Evolutionary conservation across 805 yeast genomes (phyloP).

Genomic region (Teunomyces pallodes): DNA sequence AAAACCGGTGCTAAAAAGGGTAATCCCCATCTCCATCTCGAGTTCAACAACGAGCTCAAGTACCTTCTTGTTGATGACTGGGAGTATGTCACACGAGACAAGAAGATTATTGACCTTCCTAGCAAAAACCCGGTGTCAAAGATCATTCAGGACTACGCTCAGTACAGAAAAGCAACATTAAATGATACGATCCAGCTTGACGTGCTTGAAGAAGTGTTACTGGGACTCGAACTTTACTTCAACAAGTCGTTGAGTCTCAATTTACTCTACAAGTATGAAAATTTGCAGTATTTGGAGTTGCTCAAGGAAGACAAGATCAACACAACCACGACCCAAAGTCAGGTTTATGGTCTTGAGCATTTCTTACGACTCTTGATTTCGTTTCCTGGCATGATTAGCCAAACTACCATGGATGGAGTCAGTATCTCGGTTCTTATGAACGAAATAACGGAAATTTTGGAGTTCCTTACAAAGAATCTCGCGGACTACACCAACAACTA

Average conservation of each 20-base stretch:
- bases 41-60: constrained; percentile 66
- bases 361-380: constrained; percentile 72
- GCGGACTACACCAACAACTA: constrained; percentile 33
- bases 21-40: constrained; percentile 59
- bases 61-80: constrained; percentile 83
- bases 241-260: constrained; percentile 68
- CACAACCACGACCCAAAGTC: constrained; percentile 6
- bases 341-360: constrained; percentile 75
- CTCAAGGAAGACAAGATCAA: constrained; percentile 38
- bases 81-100: constrained; percentile 85
- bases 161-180: constrained; percentile 17
- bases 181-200: constrained; percentile 13
- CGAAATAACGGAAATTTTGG: constrained; percentile 53
- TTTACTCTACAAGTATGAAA: constrained; percentile 71
- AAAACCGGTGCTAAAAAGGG: not conserved
- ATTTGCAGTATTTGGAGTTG: constrained; percentile 65
- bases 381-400: constrained; percentile 79
- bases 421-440: constrained; percentile 55
- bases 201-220: constrained; percentile 60
- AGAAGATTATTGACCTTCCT: constrained; percentile 67
- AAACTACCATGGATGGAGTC: constrained; percentile 77
- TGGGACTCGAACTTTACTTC: constrained; percentile 72
- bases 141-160: constrained; percentile 54
- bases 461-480: constrained; percentile 48
- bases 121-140: constrained; percentile 49